Evolutionary conservation across 1,284 basidiomycete genomes (phyloP), one percentile per base, ranked within the genome.

Genomic region (Pseudozyma sp.): DNA sequence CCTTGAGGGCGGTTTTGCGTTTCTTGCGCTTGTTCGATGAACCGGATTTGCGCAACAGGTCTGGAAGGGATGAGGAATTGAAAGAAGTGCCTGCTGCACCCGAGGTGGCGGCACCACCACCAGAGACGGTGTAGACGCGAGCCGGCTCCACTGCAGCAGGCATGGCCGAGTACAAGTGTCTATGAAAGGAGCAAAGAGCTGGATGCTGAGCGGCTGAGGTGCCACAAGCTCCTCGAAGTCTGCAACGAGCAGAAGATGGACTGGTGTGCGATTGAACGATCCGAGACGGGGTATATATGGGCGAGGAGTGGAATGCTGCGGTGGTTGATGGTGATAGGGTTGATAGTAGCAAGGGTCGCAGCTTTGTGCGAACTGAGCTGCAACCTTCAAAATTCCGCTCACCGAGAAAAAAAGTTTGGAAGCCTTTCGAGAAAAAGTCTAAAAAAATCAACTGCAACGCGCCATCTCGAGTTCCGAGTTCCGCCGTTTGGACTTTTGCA

Each of bases 21-120:
- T 80, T 80, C 53, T 78, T 82, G 47, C 82, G 79, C 62, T 84
- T 84, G 57, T 83, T 83, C 0, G 80, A 78, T 9, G 78, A 78
- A 29, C 81, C 82, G 1, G 81, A 79, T 16, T 75, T 75, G 39
- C 79, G 68, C 16, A 84, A 58, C 6, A 84, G 72, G 56, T 84
- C 82, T 14, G 82, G 82, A 5, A 84, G 73, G 1, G 82, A 84
- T 7, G 81, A 77, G 2, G 81, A 80, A 85, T 80, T 79, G 66
- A 73, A 72, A 0, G 82, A 81, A 14, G 80, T 72, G 31, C 69
- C 74, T 46, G 74, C 78, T 46, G 80, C 80, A 5, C 76, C 76
- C 0, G 77, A 61, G 19, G 67, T 65, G 17, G 72, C 70, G 7
- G 70, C 62, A 19, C 66, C 59, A 33, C 77, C 79, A 45, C 79